A percentile compares a stretch with the other conserved stretches of the same genome.
phyloP scores from a whole-genome alignment of 805 yeast species.

The Nakazawaea molendinolei region DNA sequence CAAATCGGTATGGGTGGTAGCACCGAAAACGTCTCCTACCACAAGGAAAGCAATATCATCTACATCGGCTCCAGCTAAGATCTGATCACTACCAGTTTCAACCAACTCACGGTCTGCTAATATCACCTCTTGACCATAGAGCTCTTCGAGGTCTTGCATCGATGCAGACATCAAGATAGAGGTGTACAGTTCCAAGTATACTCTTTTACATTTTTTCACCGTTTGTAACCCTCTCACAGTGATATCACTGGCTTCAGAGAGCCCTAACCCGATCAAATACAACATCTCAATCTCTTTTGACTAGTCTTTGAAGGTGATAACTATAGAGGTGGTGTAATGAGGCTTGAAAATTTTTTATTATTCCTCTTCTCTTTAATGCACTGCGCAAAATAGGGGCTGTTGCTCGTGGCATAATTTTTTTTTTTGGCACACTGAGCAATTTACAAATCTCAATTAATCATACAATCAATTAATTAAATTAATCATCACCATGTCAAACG shows the following conservation, averaged over 20 bases:
- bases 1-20: constrained; percentile 95
- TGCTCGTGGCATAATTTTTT: too few relatives aligned
- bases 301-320: too few relatives aligned
- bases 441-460: too few relatives aligned
- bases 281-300: too few relatives aligned
- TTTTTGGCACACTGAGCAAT: too few relatives aligned
- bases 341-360: too few relatives aligned
- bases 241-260: constrained; percentile 82
- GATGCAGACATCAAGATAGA: constrained; percentile 93
- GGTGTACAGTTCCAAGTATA: constrained; percentile 94
- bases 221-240: constrained; percentile 91
- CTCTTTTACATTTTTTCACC: constrained; percentile 77
- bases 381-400: too few relatives aligned
- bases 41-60: constrained; percentile 92
- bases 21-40: constrained; percentile 97
- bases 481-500: not conserved
- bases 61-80: constrained; percentile 65
- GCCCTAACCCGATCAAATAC: constrained; percentile 86
- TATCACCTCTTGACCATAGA: constrained; percentile 78
- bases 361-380: too few relatives aligned
- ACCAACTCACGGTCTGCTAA: constrained; percentile 94
- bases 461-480: too few relatives aligned
- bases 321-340: too few relatives aligned
- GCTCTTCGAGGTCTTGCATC: constrained; percentile 63
- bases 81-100: constrained; percentile 81